A percentile compares a stretch with the other conserved stretches of the same genome.
These are phyloP conservation scores for Hibiscus tridactylites DNA, from an alignment of 345 rosid species.

Conservation along the genomic window DNA sequence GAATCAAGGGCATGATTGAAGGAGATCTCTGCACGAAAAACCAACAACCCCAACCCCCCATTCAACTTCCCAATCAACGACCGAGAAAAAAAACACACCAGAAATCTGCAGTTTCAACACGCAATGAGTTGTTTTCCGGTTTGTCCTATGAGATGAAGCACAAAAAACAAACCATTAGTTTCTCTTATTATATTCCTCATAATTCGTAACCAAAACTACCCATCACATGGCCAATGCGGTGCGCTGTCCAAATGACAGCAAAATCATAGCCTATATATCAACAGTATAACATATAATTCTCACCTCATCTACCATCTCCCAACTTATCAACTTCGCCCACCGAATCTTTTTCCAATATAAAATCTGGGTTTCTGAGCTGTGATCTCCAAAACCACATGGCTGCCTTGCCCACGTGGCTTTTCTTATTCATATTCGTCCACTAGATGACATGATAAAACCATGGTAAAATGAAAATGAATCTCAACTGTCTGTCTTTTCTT, in stretches of 20 bases:
- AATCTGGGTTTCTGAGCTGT: background rate
- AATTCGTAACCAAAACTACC: background rate
- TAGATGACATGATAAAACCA: background rate
- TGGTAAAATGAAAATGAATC: background rate
- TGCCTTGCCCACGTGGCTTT: background rate
- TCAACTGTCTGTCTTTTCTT: background rate
- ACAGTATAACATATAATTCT: background rate
- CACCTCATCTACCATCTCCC: background rate
- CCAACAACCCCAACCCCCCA: background rate
- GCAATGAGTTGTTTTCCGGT: background rate
- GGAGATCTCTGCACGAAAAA: background rate
- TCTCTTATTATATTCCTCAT: background rate
- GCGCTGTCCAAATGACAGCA: background rate
- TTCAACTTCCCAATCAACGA: background rate
- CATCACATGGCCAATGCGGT: background rate
- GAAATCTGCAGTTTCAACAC: background rate
- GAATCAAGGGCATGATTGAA: background rate
- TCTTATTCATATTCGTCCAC: background rate
- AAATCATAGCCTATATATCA: background rate
- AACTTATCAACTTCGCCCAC: background rate
- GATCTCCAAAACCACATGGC: background rate
- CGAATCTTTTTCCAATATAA: background rate
- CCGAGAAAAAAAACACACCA: background rate
- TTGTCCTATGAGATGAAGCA: background rate
- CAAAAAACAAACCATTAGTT: background rate